Base-by-base conservation (phyloP, 495 filamentous ascomycete species). In the Lentithecium fluviatile region DNA sequence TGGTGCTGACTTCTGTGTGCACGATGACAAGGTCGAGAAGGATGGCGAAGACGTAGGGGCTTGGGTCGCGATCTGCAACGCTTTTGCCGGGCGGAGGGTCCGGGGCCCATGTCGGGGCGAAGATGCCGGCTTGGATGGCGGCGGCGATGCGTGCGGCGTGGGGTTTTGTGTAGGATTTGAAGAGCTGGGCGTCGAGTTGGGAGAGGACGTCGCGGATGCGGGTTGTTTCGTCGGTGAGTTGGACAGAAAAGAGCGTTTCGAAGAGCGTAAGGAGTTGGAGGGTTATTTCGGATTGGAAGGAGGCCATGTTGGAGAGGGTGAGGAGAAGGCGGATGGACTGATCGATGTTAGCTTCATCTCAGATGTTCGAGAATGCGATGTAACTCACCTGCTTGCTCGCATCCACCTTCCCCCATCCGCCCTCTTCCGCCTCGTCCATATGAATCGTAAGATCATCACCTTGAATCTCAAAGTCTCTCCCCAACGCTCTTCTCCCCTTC, bases 1-100 rank as follows among this genome's bases (percentile, higher is more conserved):
- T 96, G 4, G 91, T 95, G 34, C 83, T 86, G 17, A 97, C 89
- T 73, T 97, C 92, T 1, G 89, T 88, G 77, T 98, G 94, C 7
- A 95, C 85, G 38, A 92, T 81, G 0, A 97, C 94, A 26, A 98
- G 83, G 5, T 76, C 74, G 40, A 97, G 81, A 24, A 98, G 81
- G 2, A 87, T 82, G 53, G 85, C 85, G 78, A 97, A 97, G 57
- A 97, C 83, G 71, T 97, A 98, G 0, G 91, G 86, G 10, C 82
- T 82, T 3, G 91, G 91, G 69, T 91, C 84, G 13, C 2, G 93
- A 91, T 23, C 85, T 84, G 45, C 72, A 60, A 56, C 56, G 56
- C 73, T 75, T 11, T 37, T 56, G 21, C 62, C 34, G 25, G 32
- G 42, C 21, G 51, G 10, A 2, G 80, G 76, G 0, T 77, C 62